Base-by-base conservation (phyloP, 495 filamentous ascomycete species). In the Tuber indicum region DNA sequence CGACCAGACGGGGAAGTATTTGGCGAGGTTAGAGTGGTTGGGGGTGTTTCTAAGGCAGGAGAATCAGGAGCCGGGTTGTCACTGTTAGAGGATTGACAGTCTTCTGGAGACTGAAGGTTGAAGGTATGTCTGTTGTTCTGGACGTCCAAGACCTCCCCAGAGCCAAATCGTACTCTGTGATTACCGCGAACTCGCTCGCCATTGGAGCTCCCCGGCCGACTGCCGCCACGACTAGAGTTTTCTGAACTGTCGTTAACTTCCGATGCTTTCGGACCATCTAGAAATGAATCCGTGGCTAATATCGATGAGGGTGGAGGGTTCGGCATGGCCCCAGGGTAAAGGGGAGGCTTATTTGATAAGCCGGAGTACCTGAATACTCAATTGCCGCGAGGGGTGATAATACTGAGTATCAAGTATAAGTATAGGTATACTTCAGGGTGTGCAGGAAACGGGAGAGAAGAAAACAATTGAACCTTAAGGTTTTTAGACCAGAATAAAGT, bases 151-250 rank as follows among this genome's bases (percentile, higher is more conserved):
- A 70, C 77, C 47, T 80, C 80, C 43, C 81, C 75, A 2, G 75
- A 73, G 47, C 81, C 81, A 78, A 83, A 82, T 32, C 72, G 74
- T 62, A 82, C 81, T n/a, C 72, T 73, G n/a, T 75, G 76, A 36
- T 49, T 81, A 2, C 74, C 70, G 73, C 79, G 74, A 19, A 36
- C n/a, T 52, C 75, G 66, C 36, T 73, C 77, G 52, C 72, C 73
- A 36, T 52, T 45, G 71, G 75, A 69, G n/a, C 81, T 82, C 42
- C 71, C 62, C 43, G 77, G 80, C 1, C 47, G 80, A 70, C 75
- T 76, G 6, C 19, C 45, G 21, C 75, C 71, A 8, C 3, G 76
- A 46, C 62, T 72, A 42, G 77, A 75, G 78, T 73, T 72, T 70
- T 45, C 49, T 21, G 76, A 79, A 49, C 70, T 72, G 12, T 16